A percentile compares a stretch with the other conserved stretches of the same genome.
phyloP scores from a whole-genome alignment of 73 alveolate species.

The Uronychia setigera region DNA sequence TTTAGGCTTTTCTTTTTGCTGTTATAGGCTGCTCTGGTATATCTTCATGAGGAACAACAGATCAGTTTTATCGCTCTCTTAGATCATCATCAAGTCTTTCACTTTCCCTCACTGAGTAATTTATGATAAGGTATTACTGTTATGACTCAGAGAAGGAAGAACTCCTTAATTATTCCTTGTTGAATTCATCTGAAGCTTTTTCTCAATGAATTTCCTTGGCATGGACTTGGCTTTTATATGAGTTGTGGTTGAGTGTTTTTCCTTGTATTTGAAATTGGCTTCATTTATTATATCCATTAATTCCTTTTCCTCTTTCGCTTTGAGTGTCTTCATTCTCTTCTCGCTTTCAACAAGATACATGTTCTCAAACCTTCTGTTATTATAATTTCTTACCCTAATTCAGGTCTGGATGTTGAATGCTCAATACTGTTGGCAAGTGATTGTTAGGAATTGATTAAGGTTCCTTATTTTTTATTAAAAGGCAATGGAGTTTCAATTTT shows the following conservation, averaged over 20 bases:
- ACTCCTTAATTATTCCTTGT: neutral
- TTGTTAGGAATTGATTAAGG: neutral
- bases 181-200: neutral
- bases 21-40: too few species aligned
- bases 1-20: too few species aligned
- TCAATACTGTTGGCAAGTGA: neutral
- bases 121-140: too few species aligned
- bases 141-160: conserved; percentile 1
- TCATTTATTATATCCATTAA: neutral
- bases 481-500: neutral
- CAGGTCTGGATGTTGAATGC: neutral
- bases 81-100: too few species aligned
- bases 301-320: neutral
- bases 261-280: too few species aligned
- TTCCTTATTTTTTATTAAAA: neutral
- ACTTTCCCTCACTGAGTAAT: too few species aligned
- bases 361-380: too few species aligned
- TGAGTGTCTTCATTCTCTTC: neutral
- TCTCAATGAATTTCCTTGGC: neutral
- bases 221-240: neutral
- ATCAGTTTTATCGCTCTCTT: too few species aligned
- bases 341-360: too few species aligned
- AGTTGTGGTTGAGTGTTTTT: too few species aligned
- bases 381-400: too few species aligned
- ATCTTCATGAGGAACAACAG: too few species aligned